phyloP scores from a whole-genome alignment of 1,284 basidiomycete species.

The Cutaneotrichosporon mucoides region DNA sequence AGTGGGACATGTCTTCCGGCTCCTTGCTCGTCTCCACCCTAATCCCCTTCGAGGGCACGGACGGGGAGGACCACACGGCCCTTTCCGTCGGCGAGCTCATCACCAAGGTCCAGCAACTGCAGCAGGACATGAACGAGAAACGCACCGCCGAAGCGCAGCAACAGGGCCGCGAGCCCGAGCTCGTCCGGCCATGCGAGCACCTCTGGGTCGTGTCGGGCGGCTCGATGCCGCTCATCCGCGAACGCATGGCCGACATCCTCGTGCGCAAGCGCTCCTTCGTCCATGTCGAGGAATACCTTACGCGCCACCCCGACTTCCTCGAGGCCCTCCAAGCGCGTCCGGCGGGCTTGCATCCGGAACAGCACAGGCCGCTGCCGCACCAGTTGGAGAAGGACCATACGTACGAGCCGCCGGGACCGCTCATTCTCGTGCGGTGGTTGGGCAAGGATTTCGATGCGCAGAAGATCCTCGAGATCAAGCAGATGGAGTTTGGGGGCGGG shows the following conservation, averaged over 20 bases:
- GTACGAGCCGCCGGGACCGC: slow-evolving; percentile 28
- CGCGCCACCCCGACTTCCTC: slow-evolving; percentile 45
- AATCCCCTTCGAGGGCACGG: slow-evolving; percentile 49
- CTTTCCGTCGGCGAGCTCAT: slow-evolving; percentile 48
- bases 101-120: slow-evolving; percentile 40
- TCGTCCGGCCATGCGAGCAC: slow-evolving; percentile 45
- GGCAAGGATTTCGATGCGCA: slow-evolving; percentile 45
- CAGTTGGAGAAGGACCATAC: slow-evolving; percentile 14
- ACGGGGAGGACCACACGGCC: slow-evolving; percentile 46
- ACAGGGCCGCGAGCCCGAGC: slow-evolving; percentile 20
- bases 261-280: slow-evolving; percentile 46
- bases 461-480: slow-evolving; percentile 45
- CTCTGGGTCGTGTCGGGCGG: slow-evolving; percentile 48
- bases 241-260: slow-evolving; percentile 45
- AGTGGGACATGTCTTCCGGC: slow-evolving; percentile 48
- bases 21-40: slow-evolving; percentile 47
- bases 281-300: slow-evolving; percentile 48
- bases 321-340: slow-evolving; percentile 40
- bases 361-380: slow-evolving; percentile 24
- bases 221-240: slow-evolving; percentile 41
- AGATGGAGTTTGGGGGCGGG: slow-evolving; percentile 47
- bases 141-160: slow-evolving; percentile 14
- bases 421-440: slow-evolving; percentile 46
- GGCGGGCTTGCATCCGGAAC: slow-evolving; percentile 44
- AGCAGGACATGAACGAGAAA: slow-evolving; percentile 35